Evolutionary conservation across 805 yeast species (phyloP).

Genomic region (Saturnispora zaruensis): DNA sequence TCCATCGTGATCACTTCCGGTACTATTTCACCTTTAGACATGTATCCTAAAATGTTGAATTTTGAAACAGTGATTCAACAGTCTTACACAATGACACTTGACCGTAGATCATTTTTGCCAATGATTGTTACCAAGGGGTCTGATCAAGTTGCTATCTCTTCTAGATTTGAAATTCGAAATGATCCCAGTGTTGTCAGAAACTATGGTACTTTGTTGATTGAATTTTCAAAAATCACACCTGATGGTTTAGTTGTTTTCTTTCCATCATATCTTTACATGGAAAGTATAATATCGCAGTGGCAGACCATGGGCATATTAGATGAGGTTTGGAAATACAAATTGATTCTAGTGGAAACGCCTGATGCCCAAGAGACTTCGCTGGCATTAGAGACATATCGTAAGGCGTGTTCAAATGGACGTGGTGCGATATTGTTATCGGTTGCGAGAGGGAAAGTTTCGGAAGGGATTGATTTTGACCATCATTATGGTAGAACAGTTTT

Average conservation of each 20-base stretch:
- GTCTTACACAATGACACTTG: slow-evolving; percentile 92
- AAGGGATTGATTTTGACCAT: slow-evolving; percentile 98
- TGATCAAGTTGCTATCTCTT: slow-evolving; percentile 94
- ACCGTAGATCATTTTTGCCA: slow-evolving; percentile 87
- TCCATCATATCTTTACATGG: slow-evolving; percentile 97
- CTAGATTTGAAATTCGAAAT: slow-evolving; percentile 92
- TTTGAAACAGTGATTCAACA: slow-evolving; percentile 91
- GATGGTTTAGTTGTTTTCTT: slow-evolving; percentile 98
- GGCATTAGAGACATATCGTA: slow-evolving; percentile 90
- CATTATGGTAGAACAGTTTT: slow-evolving; percentile 96
- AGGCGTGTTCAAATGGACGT: slow-evolving; percentile 94
- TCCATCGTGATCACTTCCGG: slow-evolving; percentile 95
- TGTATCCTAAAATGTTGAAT: slow-evolving; percentile 96
- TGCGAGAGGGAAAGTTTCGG: slow-evolving; percentile 98
- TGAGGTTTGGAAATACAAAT: slow-evolving; percentile 96
- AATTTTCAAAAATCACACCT: slow-evolving; percentile 91
- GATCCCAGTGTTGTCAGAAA: slow-evolving; percentile 97
- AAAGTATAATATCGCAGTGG: slow-evolving; percentile 97
- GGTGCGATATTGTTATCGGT: slow-evolving; percentile 95
- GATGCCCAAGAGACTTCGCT: slow-evolving; percentile 97
- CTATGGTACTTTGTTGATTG: slow-evolving; percentile 86
- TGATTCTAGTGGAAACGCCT: slow-evolving; percentile 94
- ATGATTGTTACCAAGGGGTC: slow-evolving; percentile 96
- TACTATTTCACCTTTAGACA: slow-evolving; percentile 94
- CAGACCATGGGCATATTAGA: slow-evolving; percentile 96